phyloP scores from a whole-genome alignment of 371 early-diverging fungal species.

The Mycotypha africana region DNA sequence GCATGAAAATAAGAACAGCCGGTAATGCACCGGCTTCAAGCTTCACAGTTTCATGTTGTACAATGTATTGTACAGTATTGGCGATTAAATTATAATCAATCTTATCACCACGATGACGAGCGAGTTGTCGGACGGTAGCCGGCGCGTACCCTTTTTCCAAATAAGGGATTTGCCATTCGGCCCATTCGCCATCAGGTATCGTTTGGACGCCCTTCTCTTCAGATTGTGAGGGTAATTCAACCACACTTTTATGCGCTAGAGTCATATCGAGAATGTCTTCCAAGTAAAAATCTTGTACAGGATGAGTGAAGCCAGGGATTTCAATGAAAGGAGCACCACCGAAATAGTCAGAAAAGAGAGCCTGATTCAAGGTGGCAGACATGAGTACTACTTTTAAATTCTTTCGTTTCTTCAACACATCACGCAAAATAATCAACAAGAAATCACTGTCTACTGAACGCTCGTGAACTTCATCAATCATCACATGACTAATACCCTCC shows the following conservation, averaged over 20 bases:
- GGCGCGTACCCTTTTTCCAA: conserved; percentile 41
- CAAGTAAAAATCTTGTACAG: conserved; percentile 66
- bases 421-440: conserved; percentile 52
- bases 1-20: conserved; percentile 72
- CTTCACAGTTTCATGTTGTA: conserved; percentile 35
- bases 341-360: conserved; percentile 57
- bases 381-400: conserved; percentile 64
- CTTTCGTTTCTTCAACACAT: conserved; percentile 43
- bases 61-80: conserved; percentile 54
- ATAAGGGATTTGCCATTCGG: conserved; percentile 39
- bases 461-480: conserved; percentile 82
- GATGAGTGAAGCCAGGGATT: conserved; percentile 78
- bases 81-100: conserved; percentile 69
- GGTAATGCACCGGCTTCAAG: conserved; percentile 32
- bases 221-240: conserved; percentile 25
- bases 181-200: conserved; percentile 21
- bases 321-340: conserved; percentile 59
- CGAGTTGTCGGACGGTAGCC: conserved; percentile 37
- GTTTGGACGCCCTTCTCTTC: conserved; percentile 18
- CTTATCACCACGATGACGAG: conserved; percentile 42
- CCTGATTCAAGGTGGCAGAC: conserved; percentile 76
- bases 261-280: conserved; percentile 51
- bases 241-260: conserved; percentile 25
- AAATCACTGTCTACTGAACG: conserved; percentile 67
- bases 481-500: conserved; percentile 58